These are phyloP conservation scores for Candida buenavistaensis DNA, from an alignment of 1,139 yeast species.

Conservation along the genomic window DNA sequence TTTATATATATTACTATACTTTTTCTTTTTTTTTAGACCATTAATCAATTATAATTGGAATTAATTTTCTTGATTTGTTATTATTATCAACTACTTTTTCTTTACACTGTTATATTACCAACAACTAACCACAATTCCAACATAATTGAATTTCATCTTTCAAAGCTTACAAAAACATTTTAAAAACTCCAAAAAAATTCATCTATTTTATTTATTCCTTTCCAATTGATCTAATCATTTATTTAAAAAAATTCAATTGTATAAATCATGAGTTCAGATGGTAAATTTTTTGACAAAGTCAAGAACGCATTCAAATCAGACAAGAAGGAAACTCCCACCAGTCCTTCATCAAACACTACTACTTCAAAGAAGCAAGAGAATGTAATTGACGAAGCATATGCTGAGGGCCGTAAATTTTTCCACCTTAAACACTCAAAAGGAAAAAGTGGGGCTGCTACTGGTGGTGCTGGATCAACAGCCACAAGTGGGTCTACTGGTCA, in stretches of 20 bases:
- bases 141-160: no score
- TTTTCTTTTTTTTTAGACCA: no score
- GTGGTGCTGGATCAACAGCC: constrained; percentile 3
- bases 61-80: no score
- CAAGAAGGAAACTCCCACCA: constrained; percentile 11
- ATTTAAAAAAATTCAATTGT: no score
- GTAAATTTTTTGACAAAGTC: constrained; percentile 25
- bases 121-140: no score
- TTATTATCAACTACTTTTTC: no score
- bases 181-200: constrained; percentile 1
- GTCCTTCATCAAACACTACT: constrained; percentile 9
- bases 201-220: no score
- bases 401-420: constrained; percentile 12
- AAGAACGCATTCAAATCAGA: constrained; percentile 28
- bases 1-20: no score
- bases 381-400: constrained; percentile 10
- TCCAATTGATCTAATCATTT: no score
- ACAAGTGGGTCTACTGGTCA: constrained; percentile 1
- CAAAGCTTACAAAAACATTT: no score
- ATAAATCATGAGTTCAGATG: constrained; percentile 11
- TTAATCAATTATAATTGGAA: no score
- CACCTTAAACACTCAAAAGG: constrained; percentile 6
- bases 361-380: constrained; percentile 8
- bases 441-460: constrained; percentile 1
- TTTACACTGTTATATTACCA: no score